Percentiles rank a stretch among this genome's conserved stretches.
Conservation (phyloP, 2,329 filamentous ascomycete genomes). For the Whalleya microplaca region DNA sequence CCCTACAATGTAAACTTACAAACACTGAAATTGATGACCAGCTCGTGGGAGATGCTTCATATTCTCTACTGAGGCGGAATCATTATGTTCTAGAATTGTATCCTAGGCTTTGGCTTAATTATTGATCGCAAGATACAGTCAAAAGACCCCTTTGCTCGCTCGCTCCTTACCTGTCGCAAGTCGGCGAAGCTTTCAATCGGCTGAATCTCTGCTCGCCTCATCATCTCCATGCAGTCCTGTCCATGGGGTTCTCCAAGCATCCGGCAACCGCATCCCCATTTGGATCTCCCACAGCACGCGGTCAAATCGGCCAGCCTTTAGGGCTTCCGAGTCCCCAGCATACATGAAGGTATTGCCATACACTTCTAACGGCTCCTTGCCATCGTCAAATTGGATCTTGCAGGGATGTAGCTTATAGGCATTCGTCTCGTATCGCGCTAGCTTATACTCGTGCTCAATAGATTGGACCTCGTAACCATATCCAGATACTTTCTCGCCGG, state of each 20-base stretch:
- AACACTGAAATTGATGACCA: no score
- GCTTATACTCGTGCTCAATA: constrained; percentile 17
- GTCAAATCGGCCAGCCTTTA: constrained; percentile 30
- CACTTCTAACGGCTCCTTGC: constrained; percentile 12
- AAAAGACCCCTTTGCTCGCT: no score
- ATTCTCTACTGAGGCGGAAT: no score
- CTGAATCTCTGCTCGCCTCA: no score
- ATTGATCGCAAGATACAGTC: no score
- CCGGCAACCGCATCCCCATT: constrained; percentile 21
- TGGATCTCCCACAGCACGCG: constrained; percentile 28
- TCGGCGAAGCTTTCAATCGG: no score
- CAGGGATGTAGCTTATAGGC: constrained; percentile 20
- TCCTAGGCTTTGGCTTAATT: no score
- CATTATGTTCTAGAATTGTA: no score
- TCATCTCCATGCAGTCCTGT: no score
- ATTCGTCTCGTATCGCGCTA: constrained; percentile 27
- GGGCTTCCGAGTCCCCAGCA: constrained; percentile 28
- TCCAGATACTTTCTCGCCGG: constrained; percentile 15
- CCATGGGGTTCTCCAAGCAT: constrained; percentile 13
- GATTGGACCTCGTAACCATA: constrained; percentile 21
- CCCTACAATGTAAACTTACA: no score
- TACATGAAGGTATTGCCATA: constrained; percentile 33
- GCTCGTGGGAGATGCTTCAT: no score
- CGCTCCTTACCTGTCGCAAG: no score
- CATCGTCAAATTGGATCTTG: constrained; percentile 19